Percentiles rank a stretch among this genome's conserved stretches.
Evolutionary conservation across 805 yeast genomes (phyloP).

Genomic region (Candida qinlingensis): DNA sequence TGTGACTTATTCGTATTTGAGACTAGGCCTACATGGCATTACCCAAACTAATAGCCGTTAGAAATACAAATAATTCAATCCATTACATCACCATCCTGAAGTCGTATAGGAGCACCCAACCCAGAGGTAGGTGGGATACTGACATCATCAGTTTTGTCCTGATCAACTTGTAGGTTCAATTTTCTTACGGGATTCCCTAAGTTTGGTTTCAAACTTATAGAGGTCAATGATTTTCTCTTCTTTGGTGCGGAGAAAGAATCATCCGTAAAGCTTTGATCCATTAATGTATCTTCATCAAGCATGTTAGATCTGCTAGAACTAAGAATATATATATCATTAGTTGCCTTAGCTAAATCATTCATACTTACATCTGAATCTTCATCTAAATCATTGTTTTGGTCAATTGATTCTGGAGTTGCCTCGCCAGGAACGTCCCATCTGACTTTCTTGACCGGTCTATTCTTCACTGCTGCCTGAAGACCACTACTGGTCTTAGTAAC

Average conservation of each 20-base stretch:
- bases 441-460: slow-evolving; percentile 34
- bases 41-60: too few relatives aligned
- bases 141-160: neutral
- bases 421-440: slow-evolving; percentile 39
- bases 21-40: too few relatives aligned
- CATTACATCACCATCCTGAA: neutral
- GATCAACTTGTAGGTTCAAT: neutral
- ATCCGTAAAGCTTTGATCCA: slow-evolving; percentile 18
- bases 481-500: slow-evolving; percentile 11
- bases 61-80: too few relatives aligned
- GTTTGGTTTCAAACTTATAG: slow-evolving; percentile 19
- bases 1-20: too few relatives aligned
- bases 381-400: slow-evolving; percentile 3
- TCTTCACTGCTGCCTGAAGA: slow-evolving; percentile 11
- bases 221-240: slow-evolving; percentile 23
- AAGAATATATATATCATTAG: slow-evolving; percentile 16
- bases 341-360: slow-evolving; percentile 23
- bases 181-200: neutral
- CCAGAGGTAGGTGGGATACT: neutral
- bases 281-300: slow-evolving; percentile 3
- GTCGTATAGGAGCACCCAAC: slow-evolving; percentile 17
- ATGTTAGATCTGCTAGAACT: slow-evolving; percentile 2
- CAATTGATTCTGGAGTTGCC: neutral
- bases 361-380: slow-evolving; percentile 22
- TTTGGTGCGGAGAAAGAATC: slow-evolving; percentile 12